Percentiles rank a stretch among this genome's conserved stretches.
Evolutionary conservation across 78 protist genomes (phyloP).

Genomic region (Tieghemostelium lacteum): DNA sequence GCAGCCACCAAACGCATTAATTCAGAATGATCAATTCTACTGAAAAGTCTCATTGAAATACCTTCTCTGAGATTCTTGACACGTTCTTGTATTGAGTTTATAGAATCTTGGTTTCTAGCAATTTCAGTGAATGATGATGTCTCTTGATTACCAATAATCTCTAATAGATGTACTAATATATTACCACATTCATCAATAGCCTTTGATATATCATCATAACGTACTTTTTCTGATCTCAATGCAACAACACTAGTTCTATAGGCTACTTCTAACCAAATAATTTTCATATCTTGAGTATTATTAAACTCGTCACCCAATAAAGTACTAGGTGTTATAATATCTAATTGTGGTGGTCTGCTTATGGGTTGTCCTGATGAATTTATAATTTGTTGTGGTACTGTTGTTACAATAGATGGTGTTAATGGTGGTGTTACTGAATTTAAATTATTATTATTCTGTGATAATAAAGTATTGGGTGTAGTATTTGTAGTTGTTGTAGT

Average conservation of each 20-base stretch:
- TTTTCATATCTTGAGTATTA: constrained; percentile 18
- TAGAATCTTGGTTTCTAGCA: constrained; percentile 37
- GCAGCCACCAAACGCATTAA: constrained; percentile 55
- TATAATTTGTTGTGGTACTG: constrained; percentile 21
- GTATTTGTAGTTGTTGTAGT: not conserved
- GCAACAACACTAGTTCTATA: constrained; percentile 38
- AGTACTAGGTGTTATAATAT: not conserved
- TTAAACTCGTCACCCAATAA: constrained; percentile 15
- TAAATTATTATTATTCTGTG: too few species aligned
- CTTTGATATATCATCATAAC: constrained; percentile 49
- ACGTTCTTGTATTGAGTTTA: constrained; percentile 44
- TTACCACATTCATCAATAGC: constrained; percentile 65
- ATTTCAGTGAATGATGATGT: constrained; percentile 49
- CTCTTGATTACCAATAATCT: constrained; percentile 36
- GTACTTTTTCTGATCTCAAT: constrained; percentile 33
- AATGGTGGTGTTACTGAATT: not conserved
- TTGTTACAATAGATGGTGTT: constrained; percentile 10
- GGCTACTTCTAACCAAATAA: constrained; percentile 51
- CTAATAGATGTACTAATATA: constrained; percentile 27
- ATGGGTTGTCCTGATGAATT: constrained; percentile 29
- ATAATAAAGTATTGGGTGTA: too few species aligned
- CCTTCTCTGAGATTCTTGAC: constrained; percentile 59
- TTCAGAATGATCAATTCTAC: constrained; percentile 43
- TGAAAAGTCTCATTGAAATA: constrained; percentile 30
- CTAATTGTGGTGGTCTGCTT: not conserved